Evolutionary conservation across 2,329 filamentous ascomycete genomes (phyloP).

Genomic region (Diaporthe ilicicola): DNA sequence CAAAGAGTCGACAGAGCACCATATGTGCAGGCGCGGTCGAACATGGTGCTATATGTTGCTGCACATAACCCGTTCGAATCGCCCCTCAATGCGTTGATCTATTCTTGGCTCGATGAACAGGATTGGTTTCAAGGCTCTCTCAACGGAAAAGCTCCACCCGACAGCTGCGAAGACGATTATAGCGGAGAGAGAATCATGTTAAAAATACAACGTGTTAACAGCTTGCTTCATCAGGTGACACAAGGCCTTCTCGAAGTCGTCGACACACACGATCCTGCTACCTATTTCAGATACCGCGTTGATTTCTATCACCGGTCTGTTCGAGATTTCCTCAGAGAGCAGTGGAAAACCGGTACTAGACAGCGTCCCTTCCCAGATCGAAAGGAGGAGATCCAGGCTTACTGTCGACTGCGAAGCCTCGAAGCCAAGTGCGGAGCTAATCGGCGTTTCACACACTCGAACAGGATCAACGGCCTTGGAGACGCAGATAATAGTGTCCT

Average conservation of each 20-base stretch:
- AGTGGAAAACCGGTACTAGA: neutral
- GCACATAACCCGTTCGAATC: slow-evolving; percentile 5
- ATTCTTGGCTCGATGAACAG: neutral
- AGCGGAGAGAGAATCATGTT: neutral
- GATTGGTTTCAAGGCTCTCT: neutral
- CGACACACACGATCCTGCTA: neutral
- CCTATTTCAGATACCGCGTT: neutral
- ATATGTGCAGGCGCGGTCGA: neutral
- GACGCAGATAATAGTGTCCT: neutral
- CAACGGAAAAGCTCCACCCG: neutral
- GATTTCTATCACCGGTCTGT: slow-evolving; percentile 3
- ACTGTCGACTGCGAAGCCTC: slow-evolving; percentile 5
- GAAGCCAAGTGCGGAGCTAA: neutral
- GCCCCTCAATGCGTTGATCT: neutral
- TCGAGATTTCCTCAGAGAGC: neutral
- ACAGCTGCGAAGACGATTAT: neutral
- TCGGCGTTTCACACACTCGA: neutral
- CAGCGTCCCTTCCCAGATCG: neutral
- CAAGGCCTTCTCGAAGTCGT: slow-evolving; percentile 2
- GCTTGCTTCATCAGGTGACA: slow-evolving; percentile 4
- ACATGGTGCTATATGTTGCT: slow-evolving; percentile 5
- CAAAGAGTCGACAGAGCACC: neutral
- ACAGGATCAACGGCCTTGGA: neutral
- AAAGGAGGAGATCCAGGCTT: neutral
- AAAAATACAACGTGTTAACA: neutral